Evolutionary conservation across 306 rosid species (phyloP), one percentile per base, ranked within the genome.

Genomic region (Rosa lucieae): DNA sequence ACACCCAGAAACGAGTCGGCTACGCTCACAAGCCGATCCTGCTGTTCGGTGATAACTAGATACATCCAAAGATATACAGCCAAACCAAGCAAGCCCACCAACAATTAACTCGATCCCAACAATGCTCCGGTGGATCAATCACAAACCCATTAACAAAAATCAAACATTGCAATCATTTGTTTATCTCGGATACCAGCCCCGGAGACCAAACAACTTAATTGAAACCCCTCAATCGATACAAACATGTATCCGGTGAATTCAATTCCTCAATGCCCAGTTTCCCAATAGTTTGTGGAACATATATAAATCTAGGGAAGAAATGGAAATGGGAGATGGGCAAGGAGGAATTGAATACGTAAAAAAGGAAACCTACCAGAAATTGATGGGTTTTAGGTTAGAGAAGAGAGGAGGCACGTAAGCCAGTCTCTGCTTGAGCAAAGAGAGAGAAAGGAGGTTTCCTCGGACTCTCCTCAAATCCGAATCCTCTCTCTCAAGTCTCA

Each of bases 41-140:
- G 76, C 81, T 79, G 69, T 85, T 84, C 84, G 77, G 76, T 40
- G 67, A 73, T 75, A 78, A 77, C 78, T 77, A 65, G 87, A 92
- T 83, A 79, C 98, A 95, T 95, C 88, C 90, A 92, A 90, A 86
- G 82, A 61, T 61, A 80, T 35, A 73, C 70, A 67, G 58, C 81
- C 67, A 49, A 71, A 77, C 65, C 40, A 11, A 63, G 56, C 75
- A 70, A 82, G 46, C 73, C 65, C 63, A 68, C 53, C 70, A 49
- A 61, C 39, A 43, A 51, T 55, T 66, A 67, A 18, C 8, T 52
- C 40, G 7, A 66, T 48, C 6, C 43, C 26, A 72, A 56, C 44
- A 72, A 89, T 35, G 51, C 77, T 77, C 74, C 78, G 76, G 40
- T 63, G 58, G 77, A 75, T 76, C 75, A 47, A 81, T 56, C 67